Evolutionary conservation across 805 yeast genomes (phyloP), one percentile per base, ranked within the genome.

Genomic region (Alloascoidea hylecoeti): DNA sequence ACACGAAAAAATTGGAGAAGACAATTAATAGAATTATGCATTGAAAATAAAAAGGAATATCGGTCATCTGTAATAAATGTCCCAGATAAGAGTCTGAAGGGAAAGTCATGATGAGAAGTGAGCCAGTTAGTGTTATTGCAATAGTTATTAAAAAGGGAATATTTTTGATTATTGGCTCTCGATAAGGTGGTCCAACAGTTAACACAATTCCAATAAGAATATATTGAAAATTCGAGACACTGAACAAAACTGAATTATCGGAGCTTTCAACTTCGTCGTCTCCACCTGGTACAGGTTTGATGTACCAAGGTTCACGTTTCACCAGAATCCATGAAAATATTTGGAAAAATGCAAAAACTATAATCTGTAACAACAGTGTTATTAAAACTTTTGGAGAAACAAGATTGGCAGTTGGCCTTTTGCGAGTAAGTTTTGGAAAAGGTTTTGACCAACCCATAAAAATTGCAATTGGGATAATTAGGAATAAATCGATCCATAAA

Each of bases 371-470:
- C n/a, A 85, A 46, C 45, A 92, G 59, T 2, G 96, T 95, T 2
- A 83, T 66, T 46, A 94, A 64, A 32, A 92, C 78, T 54, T 88
- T 88, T 35, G 89, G 80, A 1, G 95, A 81, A 1, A 92, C 92
- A 42, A 92, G 63, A 55, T 92, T 89, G 0, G 98, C 96, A 0
- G 94, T 83, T 4, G 99, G 98, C 37, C 95, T 69, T 51, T 86
- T 88, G 28, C 61, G 56, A 9, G 72, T 72, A 18, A 92, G 61
- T 14, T 46, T 48, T 15, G 55, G 48, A 50, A 64, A 78, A 0
- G 99, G 94, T 48, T 76, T 74, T 1, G 96, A 78, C 97, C 98
- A 92, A 3, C 96, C 88, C 98, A 92, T 82, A 59, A 88, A 86
- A 4, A 92, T 76, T 0, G 98, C 98, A 51, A 92, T 72, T 6